Base-by-base conservation (phyloP, 768 basidiomycete genomes). In the Kwoniella sp. region DNA sequence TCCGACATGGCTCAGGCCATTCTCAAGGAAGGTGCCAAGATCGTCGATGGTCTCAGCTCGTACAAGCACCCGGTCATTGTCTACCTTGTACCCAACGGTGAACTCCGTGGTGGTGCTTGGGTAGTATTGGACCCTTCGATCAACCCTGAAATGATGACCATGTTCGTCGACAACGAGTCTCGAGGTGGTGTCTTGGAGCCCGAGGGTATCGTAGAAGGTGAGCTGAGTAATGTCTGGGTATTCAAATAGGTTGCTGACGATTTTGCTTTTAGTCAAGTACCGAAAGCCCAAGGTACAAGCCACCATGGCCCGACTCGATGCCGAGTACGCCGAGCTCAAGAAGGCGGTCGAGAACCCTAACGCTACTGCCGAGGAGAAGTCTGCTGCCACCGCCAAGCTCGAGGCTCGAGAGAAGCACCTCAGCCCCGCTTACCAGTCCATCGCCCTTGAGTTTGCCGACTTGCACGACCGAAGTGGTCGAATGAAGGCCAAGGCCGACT, bases 41-140 rank as follows among this genome's bases (percentile, higher is more conserved):
- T 99, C 68, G 96, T 99, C 80, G 96, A 99, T 78, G 96, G 96
- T 50, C 85, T 99, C 44, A 94, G 92, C 57, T 88, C 86, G 77
- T 99, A 96, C 85, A 97, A 92, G 81, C 91, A 95, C 72, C 96
- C 96, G 21, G 90, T 97, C 64, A 97, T 96, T 78, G 92, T 99
- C 62, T 98, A 98, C 83, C 93, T 99, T 69, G 89, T 98, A 9
- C 96, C 96, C 30, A 96, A 98, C 73, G 96, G 96, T 65, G 96
- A 99, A 80, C 86, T 99, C 51, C 93, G 96, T 77, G 96, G 96
- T 72, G 96, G 96, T 70, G 96, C 96, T 33, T 99, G 95, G 95
- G 96, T 98, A 70, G 96, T 99, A 1, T 86, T 99, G 48, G 96
- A 99, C 80, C 96, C 96, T 27, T 90, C 91, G 19, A 98, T 99